Evolutionary conservation across 163 green algal species (phyloP).

Genomic region (Scenedesmus sp.): DNA sequence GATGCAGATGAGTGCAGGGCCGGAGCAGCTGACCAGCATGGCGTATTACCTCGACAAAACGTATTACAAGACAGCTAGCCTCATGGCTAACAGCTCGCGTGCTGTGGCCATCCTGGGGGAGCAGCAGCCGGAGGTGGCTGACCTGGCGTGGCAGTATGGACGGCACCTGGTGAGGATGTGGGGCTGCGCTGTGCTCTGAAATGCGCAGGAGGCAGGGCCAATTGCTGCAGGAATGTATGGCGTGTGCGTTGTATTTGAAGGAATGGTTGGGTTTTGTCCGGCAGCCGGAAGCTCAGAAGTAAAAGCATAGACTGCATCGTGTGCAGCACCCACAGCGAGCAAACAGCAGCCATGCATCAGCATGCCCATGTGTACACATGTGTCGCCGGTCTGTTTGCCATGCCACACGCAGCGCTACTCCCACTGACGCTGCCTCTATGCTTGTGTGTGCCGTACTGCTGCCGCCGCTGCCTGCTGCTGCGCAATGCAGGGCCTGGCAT

Average conservation of each 20-base stretch:
- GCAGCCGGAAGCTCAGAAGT: no score
- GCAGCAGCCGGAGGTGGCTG: slow-evolving; percentile 57
- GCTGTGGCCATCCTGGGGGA: slow-evolving; percentile 86
- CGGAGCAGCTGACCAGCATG: slow-evolving; percentile 79
- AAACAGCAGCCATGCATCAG: neutral
- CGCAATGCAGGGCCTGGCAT: slow-evolving; percentile 31
- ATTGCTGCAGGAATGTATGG: neutral
- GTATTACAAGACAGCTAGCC: slow-evolving; percentile 96
- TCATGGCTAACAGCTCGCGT: slow-evolving; percentile 94
- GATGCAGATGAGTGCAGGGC: slow-evolving; percentile 91
- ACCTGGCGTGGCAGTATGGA: slow-evolving; percentile 82
- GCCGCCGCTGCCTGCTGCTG: neutral
- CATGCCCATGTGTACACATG: neutral
- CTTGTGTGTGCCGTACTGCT: neutral
- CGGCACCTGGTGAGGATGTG: slow-evolving; percentile 72
- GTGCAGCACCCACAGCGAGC: no score
- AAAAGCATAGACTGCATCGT: no score
- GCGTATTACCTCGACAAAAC: slow-evolving; percentile 96
- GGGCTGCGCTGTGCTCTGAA: neutral
- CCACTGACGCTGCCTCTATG: neutral
- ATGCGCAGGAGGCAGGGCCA: neutral
- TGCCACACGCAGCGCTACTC: no score
- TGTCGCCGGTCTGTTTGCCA: neutral
- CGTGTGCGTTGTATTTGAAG: neutral
- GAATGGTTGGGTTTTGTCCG: neutral